Evolutionary conservation across 371 early-diverging fungal species (phyloP).

Genomic region (Rhizopus stolonifer): DNA sequence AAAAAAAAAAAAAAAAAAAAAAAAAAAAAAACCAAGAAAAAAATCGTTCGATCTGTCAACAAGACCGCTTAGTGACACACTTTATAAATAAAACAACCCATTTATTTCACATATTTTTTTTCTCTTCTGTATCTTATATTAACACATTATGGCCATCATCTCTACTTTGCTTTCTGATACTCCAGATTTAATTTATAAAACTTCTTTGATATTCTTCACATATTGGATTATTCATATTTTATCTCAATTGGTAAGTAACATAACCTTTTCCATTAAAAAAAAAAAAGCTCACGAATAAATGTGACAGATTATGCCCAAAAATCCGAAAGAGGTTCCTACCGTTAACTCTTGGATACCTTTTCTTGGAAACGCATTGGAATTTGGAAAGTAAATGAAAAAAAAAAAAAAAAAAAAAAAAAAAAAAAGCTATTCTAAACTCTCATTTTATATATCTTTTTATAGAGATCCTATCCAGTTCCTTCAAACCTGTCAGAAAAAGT

Average conservation of each 20-base stretch:
- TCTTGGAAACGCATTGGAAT: conserved; percentile 83
- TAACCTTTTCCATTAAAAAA: background rate
- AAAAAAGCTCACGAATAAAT: background rate
- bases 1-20: too few relatives aligned
- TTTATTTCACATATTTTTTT: background rate
- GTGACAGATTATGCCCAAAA: conserved; percentile 32
- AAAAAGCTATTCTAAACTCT: background rate
- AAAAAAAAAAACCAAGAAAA: too few relatives aligned
- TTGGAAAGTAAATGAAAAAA: conserved; percentile 72
- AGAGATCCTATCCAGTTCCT: conserved; percentile 86
- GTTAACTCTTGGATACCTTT: conserved; percentile 88
- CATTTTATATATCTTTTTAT: background rate
- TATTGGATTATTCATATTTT: conserved; percentile 38
- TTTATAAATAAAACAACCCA: conserved; percentile 1
- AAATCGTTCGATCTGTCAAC: conserved; percentile 14
- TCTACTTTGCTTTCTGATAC: conserved; percentile 15
- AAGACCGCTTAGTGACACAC: conserved; percentile 7
- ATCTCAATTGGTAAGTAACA: conserved; percentile 40
- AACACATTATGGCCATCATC: conserved; percentile 25
- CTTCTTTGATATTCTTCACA: conserved; percentile 26
- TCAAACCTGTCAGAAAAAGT: conserved; percentile 60
- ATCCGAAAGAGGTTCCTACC: conserved; percentile 75
- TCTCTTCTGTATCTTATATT: background rate
- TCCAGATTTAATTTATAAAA: conserved; percentile 28
- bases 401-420: background rate